Percentiles rank a stretch among this genome's conserved stretches.
Evolutionary conservation across 2,329 filamentous ascomycete species (phyloP).

Genomic region (Paraconiothyrium sp.): DNA sequence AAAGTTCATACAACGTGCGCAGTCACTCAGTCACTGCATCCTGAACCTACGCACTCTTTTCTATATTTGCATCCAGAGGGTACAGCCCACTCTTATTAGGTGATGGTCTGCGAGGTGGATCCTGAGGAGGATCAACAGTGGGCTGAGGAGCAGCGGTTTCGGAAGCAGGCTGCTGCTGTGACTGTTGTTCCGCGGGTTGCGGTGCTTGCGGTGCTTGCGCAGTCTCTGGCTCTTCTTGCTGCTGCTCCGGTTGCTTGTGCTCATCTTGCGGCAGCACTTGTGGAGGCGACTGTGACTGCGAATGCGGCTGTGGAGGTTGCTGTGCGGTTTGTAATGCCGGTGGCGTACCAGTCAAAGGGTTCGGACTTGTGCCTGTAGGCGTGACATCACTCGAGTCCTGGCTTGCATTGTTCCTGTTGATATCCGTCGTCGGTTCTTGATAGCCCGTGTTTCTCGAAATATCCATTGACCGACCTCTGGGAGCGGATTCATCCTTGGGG

Average conservation of each 20-base stretch:
- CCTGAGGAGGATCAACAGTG: background rate
- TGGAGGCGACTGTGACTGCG: background rate
- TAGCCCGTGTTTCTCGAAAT: conserved; percentile 27
- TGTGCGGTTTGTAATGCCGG: conserved; percentile 7
- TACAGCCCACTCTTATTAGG: conserved; percentile 6
- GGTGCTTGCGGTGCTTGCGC: background rate
- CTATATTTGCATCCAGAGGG: conserved; percentile 10
- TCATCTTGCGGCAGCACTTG: background rate
- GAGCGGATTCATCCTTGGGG: conserved; percentile 28
- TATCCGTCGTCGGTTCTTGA: conserved; percentile 36
- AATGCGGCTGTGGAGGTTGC: conserved; percentile 1
- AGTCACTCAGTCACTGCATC: background rate
- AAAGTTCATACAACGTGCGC: background rate
- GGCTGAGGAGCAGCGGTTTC: background rate
- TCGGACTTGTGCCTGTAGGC: conserved; percentile 29
- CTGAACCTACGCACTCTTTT: background rate
- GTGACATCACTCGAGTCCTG: conserved; percentile 34
- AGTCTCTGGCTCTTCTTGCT: background rate
- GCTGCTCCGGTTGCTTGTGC: background rate
- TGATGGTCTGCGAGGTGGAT: background rate
- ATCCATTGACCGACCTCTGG: conserved; percentile 41
- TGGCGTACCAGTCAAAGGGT: conserved; percentile 14
- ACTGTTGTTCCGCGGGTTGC: background rate
- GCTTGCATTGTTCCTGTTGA: conserved; percentile 29
- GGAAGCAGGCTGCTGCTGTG: conserved; percentile 1